Evolutionary conservation across 352 stramenopile genomes (phyloP).

Genomic region (Phytopythium chamaehyphon): DNA sequence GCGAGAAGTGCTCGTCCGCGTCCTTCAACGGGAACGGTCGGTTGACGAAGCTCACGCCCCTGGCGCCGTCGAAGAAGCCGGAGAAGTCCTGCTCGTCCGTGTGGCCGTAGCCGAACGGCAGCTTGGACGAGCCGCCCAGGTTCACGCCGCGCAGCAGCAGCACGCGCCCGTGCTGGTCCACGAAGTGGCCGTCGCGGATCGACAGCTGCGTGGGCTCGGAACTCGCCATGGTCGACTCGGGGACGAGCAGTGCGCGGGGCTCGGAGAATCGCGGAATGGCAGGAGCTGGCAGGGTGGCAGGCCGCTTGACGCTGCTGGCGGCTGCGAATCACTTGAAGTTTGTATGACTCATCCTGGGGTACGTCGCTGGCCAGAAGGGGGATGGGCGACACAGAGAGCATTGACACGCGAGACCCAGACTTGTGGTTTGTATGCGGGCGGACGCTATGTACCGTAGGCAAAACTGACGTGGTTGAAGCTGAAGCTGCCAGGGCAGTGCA

Average conservation of each 20-base stretch:
- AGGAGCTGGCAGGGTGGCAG: background rate
- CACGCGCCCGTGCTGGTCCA: constrained; percentile 74
- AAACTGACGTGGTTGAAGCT: too few relatives aligned
- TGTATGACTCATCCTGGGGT: too few relatives aligned
- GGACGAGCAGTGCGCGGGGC: background rate
- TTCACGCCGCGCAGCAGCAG: constrained; percentile 85
- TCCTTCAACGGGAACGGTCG: constrained; percentile 74
- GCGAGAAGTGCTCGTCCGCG: constrained; percentile 55
- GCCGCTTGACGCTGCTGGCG: background rate
- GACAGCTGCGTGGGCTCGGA: constrained; percentile 21
- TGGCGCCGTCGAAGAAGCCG: constrained; percentile 48
- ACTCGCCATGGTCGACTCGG: constrained; percentile 12
- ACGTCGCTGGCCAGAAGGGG: too few relatives aligned
- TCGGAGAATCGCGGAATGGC: constrained; percentile 2
- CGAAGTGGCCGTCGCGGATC: constrained; percentile 71
- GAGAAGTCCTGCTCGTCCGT: constrained; percentile 25
- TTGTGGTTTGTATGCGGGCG: background rate
- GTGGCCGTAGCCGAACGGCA: constrained; percentile 59
- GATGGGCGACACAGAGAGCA: too few relatives aligned
- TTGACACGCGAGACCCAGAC: background rate
- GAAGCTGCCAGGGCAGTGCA: too few relatives aligned
- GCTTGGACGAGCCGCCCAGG: constrained; percentile 85
- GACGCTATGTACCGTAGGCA: too few relatives aligned
- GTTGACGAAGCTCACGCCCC: constrained; percentile 62
- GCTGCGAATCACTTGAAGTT: too few relatives aligned